Percentiles rank a stretch among this genome's conserved stretches.
These are phyloP conservation scores for Exserohilum rostratum DNA, from an alignment of 2,329 filamentous ascomycete species.

Conservation along the genomic window DNA sequence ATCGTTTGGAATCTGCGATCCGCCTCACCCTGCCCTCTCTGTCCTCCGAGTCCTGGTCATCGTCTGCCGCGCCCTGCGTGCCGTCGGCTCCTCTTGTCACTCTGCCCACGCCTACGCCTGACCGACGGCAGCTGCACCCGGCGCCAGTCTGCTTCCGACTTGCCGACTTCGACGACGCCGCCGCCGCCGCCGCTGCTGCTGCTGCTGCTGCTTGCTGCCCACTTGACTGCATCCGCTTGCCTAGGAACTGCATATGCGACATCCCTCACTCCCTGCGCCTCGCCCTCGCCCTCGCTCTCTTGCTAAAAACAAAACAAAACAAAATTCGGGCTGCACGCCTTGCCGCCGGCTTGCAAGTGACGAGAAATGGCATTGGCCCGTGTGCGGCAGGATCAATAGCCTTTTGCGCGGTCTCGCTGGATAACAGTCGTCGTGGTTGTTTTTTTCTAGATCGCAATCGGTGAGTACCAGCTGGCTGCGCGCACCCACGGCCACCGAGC, in stretches of 20 bases:
- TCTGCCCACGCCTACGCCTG: conserved; percentile 1
- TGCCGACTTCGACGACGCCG: conserved; percentile 10
- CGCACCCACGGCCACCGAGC: too few relatives aligned
- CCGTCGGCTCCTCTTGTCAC: conserved; percentile 20
- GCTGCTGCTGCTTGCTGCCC: too few relatives aligned
- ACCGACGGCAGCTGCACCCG: conserved; percentile 2
- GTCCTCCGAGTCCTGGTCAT: too few relatives aligned
- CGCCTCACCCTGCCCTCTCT: conserved; percentile 5
- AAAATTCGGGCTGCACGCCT: conserved; percentile 26
- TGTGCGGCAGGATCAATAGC: conserved; percentile 8
- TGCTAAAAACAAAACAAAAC: conserved; percentile 5
- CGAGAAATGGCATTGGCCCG: conserved; percentile 14
- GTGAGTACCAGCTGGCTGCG: conserved; percentile 1
- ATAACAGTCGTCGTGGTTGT: neutral
- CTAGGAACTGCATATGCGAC: conserved; percentile 1
- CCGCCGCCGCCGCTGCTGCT: too few relatives aligned
- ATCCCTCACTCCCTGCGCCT: too few relatives aligned
- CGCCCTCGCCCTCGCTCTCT: neutral
- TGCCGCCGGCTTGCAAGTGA: conserved; percentile 5
- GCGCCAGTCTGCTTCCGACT: conserved; percentile 5
- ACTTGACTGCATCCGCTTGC: too few relatives aligned
- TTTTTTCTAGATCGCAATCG: neutral
- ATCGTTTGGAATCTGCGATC: neutral
- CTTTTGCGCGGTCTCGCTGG: neutral
- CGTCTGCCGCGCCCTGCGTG: too few relatives aligned